Percentiles rank a stretch among this genome's conserved stretches.
Evolutionary conservation across 2,329 filamentous ascomycete species (phyloP).

Genomic region (Chaetomium olivaceum): DNA sequence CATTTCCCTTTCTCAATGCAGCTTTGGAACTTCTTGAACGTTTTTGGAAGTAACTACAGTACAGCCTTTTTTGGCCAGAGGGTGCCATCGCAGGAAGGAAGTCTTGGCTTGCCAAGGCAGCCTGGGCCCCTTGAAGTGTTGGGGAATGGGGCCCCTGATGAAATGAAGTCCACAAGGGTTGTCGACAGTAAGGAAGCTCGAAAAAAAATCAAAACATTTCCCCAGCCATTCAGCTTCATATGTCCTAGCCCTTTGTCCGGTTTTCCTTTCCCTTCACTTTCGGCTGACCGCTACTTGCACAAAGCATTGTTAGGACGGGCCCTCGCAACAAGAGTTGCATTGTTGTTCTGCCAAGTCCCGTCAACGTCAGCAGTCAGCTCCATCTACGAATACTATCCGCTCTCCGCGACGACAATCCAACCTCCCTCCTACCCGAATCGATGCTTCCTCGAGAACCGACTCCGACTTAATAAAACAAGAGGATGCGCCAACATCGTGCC

Average conservation of each 20-base stretch:
- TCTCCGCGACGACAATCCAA: background rate
- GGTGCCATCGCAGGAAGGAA: background rate
- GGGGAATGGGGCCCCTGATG: conserved; percentile 14
- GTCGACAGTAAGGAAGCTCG: background rate
- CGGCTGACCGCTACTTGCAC: background rate
- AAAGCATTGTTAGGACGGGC: background rate
- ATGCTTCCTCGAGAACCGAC: conserved; percentile 11
- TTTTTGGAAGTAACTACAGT: background rate
- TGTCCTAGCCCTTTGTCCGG: background rate
- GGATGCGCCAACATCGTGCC: conserved; percentile 30
- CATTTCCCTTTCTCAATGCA: too few species aligned
- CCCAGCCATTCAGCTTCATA: background rate
- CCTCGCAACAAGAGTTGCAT: background rate
- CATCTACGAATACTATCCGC: background rate
- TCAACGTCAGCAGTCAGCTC: background rate
- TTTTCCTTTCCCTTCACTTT: background rate
- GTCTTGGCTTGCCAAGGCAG: conserved; percentile 1
- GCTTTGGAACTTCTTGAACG: too few species aligned
- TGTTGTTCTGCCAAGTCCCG: background rate
- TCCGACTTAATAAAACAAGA: conserved; percentile 29
- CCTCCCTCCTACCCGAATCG: background rate
- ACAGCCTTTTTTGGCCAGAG: background rate
- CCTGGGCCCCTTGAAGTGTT: background rate
- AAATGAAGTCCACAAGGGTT: conserved; percentile 11
- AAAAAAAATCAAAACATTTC: conserved; percentile 8